Evolutionary conservation across 129 eudicot genomes (phyloP), one percentile per base, ranked within the genome.

Genomic region (Rutidosis leptorrhynchoides): DNA sequence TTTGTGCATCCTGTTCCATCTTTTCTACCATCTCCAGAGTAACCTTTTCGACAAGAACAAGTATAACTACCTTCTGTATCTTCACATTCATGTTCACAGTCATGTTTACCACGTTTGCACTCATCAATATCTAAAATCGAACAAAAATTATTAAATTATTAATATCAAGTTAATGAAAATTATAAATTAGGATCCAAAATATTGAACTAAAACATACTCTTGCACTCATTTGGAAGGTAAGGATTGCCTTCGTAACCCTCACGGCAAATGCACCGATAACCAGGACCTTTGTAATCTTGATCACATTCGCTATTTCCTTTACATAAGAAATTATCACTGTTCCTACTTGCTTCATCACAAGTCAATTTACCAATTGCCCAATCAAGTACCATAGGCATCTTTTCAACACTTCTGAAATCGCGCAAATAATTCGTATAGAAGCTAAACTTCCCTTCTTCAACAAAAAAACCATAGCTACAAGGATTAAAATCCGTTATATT

Each of bases 241-340:
- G 88, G 83, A 29, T 79, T 85, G 14, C 90, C 90, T 1, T 60
- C 37, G 64, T 78, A 85, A 4, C 87, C 90, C 1, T 55, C 52
- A 2, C 3, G 4, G 28, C 87, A 85, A 20, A 7, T 26, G 7
- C 87, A 85, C 0, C 76, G 69, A 64, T 85, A 85, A 3, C 84
- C 84, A 9, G 55, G 67, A 28, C 81, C 84, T 25, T 33, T 33
- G 2, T 62, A 27, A n/a, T 48, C 58, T n/a, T 68, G 29, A 30
- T 16, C 27, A 32, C 86, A 76, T 20, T 14, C 33, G n/a, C 74
- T 79, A 67, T 79, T 66, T n/a, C 59, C 30, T n/a, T 51, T 61
- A 69, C 88, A 83, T 5, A 60, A 51, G 64, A 65, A 81, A 3
- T 8, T 4, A 4, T 8, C 6, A 1, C 10, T 10, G 46, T 67